Conservation (phyloP, 192 early-diverging fungal species). For the Umbelopsis sp. region DNA sequence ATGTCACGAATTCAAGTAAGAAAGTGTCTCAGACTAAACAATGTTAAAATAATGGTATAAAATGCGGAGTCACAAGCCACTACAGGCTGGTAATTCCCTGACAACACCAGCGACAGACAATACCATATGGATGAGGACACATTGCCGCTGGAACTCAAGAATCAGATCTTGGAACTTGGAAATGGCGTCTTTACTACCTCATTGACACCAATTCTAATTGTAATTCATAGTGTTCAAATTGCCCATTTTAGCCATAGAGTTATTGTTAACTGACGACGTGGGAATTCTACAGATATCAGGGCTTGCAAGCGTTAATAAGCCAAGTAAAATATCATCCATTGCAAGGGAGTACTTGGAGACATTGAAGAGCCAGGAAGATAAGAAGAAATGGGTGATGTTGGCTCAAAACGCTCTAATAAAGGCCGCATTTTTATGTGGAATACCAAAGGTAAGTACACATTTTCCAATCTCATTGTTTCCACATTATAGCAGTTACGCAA, state of each 20-base stretch:
- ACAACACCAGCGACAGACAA: neutral
- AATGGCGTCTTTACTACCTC: neutral
- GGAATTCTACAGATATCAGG: neutral
- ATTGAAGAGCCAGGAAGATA: neutral
- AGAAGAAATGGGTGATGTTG: conserved; percentile 14
- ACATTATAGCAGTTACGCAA: neutral
- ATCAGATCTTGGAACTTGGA: neutral
- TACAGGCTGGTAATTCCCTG: neutral
- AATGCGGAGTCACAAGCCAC: conserved; percentile 14
- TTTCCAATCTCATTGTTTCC: neutral
- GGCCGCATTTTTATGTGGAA: conserved; percentile 9
- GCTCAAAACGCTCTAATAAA: conserved; percentile 19
- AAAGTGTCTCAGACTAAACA: neutral
- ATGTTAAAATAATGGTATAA: neutral
- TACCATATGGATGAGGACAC: neutral
- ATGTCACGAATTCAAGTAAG: conserved; percentile 26
- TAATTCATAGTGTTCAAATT: neutral
- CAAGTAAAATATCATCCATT: neutral
- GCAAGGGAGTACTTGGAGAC: neutral
- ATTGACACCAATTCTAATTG: neutral
- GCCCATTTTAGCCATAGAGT: neutral
- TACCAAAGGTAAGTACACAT: conserved; percentile 10
- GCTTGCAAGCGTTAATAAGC: conserved; percentile 12
- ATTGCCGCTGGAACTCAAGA: neutral
- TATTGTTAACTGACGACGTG: neutral